A percentile compares a stretch with the other conserved stretches of the same genome.
Evolutionary conservation across 1,284 basidiomycete species (phyloP).

Genomic region (Naganishia sp.): DNA sequence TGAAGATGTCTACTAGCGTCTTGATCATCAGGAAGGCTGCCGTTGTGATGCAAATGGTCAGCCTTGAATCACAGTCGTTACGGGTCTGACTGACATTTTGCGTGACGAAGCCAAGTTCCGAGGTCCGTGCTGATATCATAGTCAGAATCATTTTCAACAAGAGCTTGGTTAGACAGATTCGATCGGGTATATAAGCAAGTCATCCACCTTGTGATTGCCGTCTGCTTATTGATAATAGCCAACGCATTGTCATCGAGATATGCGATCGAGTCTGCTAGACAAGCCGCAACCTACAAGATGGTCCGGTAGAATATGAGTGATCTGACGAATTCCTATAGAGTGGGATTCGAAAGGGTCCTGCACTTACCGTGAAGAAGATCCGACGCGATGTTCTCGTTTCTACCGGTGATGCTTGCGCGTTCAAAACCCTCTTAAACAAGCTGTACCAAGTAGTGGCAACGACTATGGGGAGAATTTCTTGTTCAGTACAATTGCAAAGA

Average conservation of each 20-base stretch:
- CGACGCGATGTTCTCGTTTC: neutral
- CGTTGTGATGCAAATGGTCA: neutral
- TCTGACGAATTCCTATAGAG: too few species aligned
- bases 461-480: neutral
- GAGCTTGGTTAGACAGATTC: neutral
- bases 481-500: too few species aligned
- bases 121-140: neutral
- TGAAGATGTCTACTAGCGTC: neutral
- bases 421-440: slow-evolving; percentile 6
- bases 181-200: neutral
- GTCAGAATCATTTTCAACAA: neutral
- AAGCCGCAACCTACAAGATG: neutral
- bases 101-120: slow-evolving; percentile 3
- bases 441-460: slow-evolving; percentile 9
- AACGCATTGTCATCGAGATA: slow-evolving; percentile 7
- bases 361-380: slow-evolving; percentile 7
- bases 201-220: slow-evolving; percentile 1
- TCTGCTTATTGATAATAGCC: neutral
- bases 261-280: slow-evolving; percentile 6
- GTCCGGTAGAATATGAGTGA: too few species aligned
- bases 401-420: neutral
- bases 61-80: too few species aligned
- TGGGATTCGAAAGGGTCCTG: too few species aligned
- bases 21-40: slow-evolving; percentile 11
- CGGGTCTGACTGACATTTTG: neutral